A percentile compares a stretch with the other conserved stretches of the same genome.
phyloP scores from a whole-genome alignment of 2,329 filamentous ascomycete species.

The Fonsecaea pedrosoi region DNA sequence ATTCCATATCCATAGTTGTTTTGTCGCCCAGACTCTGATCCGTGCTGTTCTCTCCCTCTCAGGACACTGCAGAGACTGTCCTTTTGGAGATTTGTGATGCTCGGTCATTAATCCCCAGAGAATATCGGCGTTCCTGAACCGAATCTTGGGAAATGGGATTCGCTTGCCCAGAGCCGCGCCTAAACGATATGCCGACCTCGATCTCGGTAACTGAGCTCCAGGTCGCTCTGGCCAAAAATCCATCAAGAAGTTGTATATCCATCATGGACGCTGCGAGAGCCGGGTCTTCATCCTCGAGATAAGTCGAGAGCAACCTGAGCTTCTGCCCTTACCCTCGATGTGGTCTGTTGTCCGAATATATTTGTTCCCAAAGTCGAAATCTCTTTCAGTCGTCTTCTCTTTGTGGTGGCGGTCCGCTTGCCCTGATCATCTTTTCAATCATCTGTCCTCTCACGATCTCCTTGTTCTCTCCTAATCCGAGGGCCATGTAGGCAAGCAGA shows the following conservation, averaged over 20 bases:
- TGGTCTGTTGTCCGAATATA: background rate
- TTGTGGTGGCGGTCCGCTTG: slow-evolving; percentile 70
- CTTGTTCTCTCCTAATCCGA: slow-evolving; percentile 84
- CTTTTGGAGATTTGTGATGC: slow-evolving; percentile 6
- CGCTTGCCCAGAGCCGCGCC: slow-evolving; percentile 2
- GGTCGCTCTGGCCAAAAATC: slow-evolving; percentile 5
- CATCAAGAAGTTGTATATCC: background rate
- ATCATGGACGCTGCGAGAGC: background rate
- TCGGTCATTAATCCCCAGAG: slow-evolving; percentile 1
- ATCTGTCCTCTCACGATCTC: slow-evolving; percentile 80
- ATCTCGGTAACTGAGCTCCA: background rate
- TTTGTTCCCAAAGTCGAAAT: background rate
- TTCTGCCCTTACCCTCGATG: background rate
- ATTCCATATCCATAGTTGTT: slow-evolving; percentile 22
- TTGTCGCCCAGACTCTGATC: background rate
- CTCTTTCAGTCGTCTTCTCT: slow-evolving; percentile 35
- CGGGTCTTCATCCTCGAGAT: background rate
- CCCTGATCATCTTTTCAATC: slow-evolving; percentile 75
- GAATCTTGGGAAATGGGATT: slow-evolving; percentile 13
- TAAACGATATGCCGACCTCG: slow-evolving; percentile 25
- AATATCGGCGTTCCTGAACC: slow-evolving; percentile 17
- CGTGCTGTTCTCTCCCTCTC: background rate
- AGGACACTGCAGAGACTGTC: background rate
- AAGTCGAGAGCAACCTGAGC: background rate
- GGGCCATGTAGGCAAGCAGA: slow-evolving; percentile 83